Evolutionary conservation across 257 asterid species (phyloP).

Genomic region (Gardenia jasminoides): DNA sequence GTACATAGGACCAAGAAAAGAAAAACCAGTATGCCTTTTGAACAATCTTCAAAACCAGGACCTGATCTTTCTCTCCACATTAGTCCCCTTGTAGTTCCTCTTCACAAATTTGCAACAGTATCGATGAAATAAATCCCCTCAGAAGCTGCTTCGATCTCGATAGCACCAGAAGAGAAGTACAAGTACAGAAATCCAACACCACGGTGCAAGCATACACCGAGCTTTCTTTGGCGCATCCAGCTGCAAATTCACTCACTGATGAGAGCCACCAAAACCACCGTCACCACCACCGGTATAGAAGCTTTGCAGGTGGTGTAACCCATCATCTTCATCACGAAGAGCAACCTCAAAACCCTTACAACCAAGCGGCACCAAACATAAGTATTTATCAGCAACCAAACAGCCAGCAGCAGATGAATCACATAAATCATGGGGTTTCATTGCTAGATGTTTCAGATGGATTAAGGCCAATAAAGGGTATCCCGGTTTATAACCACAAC

Average conservation of each 20-base stretch:
- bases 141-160: slow-evolving; percentile 32
- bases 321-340: slow-evolving; percentile 15
- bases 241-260: slow-evolving; percentile 12
- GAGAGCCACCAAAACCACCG: slow-evolving; percentile 2
- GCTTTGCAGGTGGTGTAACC: slow-evolving; percentile 14
- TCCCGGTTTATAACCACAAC: slow-evolving; percentile 42
- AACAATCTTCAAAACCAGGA: slow-evolving; percentile 34
- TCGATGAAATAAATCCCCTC: slow-evolving; percentile 6
- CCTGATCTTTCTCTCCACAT: slow-evolving; percentile 93
- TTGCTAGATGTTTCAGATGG: slow-evolving; percentile 52
- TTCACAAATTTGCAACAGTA: slow-evolving; percentile 27
- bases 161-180: slow-evolving; percentile 16
- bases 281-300: slow-evolving; percentile 4
- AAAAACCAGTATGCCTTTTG: slow-evolving; percentile 42
- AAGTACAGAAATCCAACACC: slow-evolving; percentile 17
- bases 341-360: slow-evolving; percentile 51
- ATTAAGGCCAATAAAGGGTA: slow-evolving; percentile 62
- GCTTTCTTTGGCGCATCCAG: slow-evolving; percentile 68
- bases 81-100: slow-evolving; percentile 59
- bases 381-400: slow-evolving; percentile 10
- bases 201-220: slow-evolving; percentile 40
- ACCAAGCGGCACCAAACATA: not conserved
- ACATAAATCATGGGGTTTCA: slow-evolving; percentile 48
- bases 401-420: slow-evolving; percentile 29
- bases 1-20: not conserved